phyloP scores from a whole-genome alignment of 805 yeast genomes.

The Saturnispora zaruensis region DNA sequence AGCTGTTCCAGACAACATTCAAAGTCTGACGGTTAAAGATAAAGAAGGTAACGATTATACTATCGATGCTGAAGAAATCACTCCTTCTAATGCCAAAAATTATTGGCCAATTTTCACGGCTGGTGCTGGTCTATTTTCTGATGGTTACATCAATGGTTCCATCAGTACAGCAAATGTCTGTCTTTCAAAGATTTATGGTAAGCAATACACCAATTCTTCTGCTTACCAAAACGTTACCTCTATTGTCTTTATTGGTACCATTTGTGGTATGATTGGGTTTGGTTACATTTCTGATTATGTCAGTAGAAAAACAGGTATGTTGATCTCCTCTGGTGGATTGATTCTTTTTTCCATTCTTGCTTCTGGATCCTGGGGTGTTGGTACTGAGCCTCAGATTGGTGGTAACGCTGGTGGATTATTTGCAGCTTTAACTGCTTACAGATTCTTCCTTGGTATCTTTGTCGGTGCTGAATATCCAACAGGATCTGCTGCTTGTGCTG shows the following conservation, averaged over 20 bases:
- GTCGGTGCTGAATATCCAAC: conserved; percentile 95
- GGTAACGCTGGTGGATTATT: conserved; percentile 68
- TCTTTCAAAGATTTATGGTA: conserved; percentile 44
- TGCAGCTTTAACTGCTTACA: conserved; percentile 71
- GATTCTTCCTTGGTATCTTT: conserved; percentile 84
- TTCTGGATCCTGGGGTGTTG: conserved; percentile 83
- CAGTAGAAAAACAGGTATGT: conserved; percentile 79
- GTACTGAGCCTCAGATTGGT: conserved; percentile 26
- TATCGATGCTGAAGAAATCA: conserved; percentile 21
- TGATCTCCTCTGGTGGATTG: conserved; percentile 64
- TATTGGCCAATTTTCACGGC: conserved; percentile 68
- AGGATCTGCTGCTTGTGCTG: conserved; percentile 89
- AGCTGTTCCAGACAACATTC: conserved; percentile 12
- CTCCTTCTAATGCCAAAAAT: conserved; percentile 17
- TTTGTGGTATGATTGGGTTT: conserved; percentile 73
- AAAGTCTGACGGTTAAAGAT: conserved; percentile 14
- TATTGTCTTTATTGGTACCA: conserved; percentile 87
- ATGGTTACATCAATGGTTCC: conserved; percentile 85
- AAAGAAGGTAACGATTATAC: conserved; percentile 18
- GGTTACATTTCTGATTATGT: conserved; percentile 75
- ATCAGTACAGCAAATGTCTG: conserved; percentile 35
- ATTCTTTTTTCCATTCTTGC: conserved; percentile 70
- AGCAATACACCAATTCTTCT: conserved; percentile 46
- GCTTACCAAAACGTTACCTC: conserved; percentile 79
- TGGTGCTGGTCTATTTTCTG: conserved; percentile 90